Evolutionary conservation across 805 yeast genomes (phyloP), one percentile per base, ranked within the genome.

Genomic region (Lachancea nothofagi): DNA sequence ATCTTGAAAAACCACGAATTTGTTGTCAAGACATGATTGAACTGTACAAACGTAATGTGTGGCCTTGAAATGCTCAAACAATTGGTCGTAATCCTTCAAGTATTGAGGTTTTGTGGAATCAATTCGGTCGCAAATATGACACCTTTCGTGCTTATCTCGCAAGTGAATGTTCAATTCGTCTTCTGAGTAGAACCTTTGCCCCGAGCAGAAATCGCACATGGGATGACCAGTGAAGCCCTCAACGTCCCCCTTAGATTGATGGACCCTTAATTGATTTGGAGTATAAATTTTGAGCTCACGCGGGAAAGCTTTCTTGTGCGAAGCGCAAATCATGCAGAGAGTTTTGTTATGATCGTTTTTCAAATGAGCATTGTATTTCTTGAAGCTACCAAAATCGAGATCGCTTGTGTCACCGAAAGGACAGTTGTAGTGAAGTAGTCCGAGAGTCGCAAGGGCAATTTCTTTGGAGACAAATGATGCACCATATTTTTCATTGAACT

Each of bases 191-290:
- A 85, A 89, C 42, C 94, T 64, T 48, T 68, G 72, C 2, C 78
- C 77, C 3, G 71, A 62, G 61, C 98, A 93, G 58, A 85, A 83
- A 47, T 75, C 75, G 69, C 99, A 93, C 46, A 70, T 66, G 0
- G 97, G 97, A 58, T 89, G 97, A 0, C 97, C 97, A 8, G 62
- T 69, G 60, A 89, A 89, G 0, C 96, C 96, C 6, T 66, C 66
- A 29, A 68, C 71, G 52, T 89, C 95, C 36, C 96, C 97, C 27
- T 66, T 69, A 3, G 70, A 61, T 55, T 81, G 80, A 62, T 93
- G 99, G 31, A 63, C 70, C 44, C 75, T 77, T 31, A 90, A 67
- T 49, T 77, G 80, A 40, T 75, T 75, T 27, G 70, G 70, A 0
- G 78, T 71, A 56, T 75, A 85, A 12, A 83, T 58, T 31, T 70